phyloP scores from a whole-genome alignment of 2,329 filamentous ascomycete species.

The Fusarium dlaminii region DNA sequence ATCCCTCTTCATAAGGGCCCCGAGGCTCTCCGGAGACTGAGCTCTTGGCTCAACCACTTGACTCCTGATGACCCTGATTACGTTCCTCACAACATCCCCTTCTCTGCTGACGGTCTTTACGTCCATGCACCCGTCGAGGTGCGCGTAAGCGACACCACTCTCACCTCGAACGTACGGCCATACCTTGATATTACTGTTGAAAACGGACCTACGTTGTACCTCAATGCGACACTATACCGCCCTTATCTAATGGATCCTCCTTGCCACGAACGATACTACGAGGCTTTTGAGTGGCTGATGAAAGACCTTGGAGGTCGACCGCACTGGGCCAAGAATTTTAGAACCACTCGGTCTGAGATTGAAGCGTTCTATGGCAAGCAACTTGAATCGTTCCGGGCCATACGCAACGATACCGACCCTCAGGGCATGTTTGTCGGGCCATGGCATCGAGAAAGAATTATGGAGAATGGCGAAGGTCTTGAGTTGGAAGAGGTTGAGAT shows the following conservation, averaged over 20 bases:
- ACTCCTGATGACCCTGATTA: conserved; percentile 71
- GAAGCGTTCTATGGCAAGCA: conserved; percentile 74
- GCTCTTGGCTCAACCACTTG: conserved; percentile 80
- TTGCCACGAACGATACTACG: conserved; percentile 80
- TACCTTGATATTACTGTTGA: conserved; percentile 75
- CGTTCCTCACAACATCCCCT: conserved; percentile 76
- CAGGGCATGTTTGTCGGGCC: conserved; percentile 89
- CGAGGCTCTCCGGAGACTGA: conserved; percentile 83
- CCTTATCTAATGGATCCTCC: conserved; percentile 83
- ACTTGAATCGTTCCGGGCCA: conserved; percentile 71
- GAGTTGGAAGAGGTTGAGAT: conserved; percentile 51
- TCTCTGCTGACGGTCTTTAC: conserved; percentile 80
- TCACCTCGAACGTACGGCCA: conserved; percentile 50
- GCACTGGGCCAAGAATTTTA: conserved; percentile 95
- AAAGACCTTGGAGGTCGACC: conserved; percentile 81
- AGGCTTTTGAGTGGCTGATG: conserved; percentile 93
- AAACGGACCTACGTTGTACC: conserved; percentile 80
- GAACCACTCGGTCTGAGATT: conserved; percentile 68
- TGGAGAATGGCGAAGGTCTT: conserved; percentile 50
- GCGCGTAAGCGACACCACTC: conserved; percentile 78
- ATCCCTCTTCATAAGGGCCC: conserved; percentile 86
- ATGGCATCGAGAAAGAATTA: conserved; percentile 82
- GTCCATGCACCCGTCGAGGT: conserved; percentile 94
- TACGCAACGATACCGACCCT: conserved; percentile 77
- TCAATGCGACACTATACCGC: conserved; percentile 90